phyloP scores from a whole-genome alignment of 1,284 basidiomycete species.

The Neonothopanus nambi region DNA sequence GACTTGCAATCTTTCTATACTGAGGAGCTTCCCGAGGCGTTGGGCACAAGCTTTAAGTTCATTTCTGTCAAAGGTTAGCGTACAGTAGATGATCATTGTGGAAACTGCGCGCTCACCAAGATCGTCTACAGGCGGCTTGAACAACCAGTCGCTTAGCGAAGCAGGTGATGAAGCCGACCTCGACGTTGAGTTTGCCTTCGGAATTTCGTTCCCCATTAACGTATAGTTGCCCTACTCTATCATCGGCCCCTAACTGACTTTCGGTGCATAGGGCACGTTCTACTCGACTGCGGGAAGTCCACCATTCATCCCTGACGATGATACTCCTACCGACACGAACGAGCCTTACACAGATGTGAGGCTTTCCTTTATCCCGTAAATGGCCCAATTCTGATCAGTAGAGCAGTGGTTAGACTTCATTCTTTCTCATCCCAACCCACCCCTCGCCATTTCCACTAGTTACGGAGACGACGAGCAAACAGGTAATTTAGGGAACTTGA shows the following conservation, averaged over 20 bases:
- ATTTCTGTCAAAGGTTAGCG: slow-evolving; percentile 49
- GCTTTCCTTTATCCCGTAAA: slow-evolving; percentile 18
- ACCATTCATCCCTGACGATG: slow-evolving; percentile 55
- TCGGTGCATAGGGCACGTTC: slow-evolving; percentile 35
- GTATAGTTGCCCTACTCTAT: slow-evolving; percentile 21
- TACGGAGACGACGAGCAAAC: slow-evolving; percentile 42
- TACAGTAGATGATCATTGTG: not conserved
- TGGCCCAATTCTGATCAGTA: slow-evolving; percentile 44
- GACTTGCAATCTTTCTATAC: slow-evolving; percentile 56
- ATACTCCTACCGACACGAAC: slow-evolving; percentile 30
- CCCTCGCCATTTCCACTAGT: slow-evolving; percentile 18
- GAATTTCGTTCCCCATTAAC: slow-evolving; percentile 18
- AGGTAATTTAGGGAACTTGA: slow-evolving; percentile 5
- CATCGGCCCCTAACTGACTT: slow-evolving; percentile 45
- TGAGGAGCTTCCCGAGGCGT: slow-evolving; percentile 41
- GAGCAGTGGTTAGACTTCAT: slow-evolving; percentile 25
- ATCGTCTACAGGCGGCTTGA: slow-evolving; percentile 47
- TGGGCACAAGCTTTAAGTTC: slow-evolving; percentile 41
- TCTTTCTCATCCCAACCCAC: slow-evolving; percentile 9
- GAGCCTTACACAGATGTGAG: slow-evolving; percentile 11
- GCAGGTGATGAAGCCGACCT: slow-evolving; percentile 68
- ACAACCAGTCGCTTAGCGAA: slow-evolving; percentile 46
- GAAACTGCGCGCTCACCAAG: not conserved
- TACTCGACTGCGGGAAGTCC: slow-evolving; percentile 47
- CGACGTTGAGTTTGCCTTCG: slow-evolving; percentile 48